phyloP scores from a whole-genome alignment of 2,329 filamentous ascomycete genomes.

The Fusarium buharicum region DNA sequence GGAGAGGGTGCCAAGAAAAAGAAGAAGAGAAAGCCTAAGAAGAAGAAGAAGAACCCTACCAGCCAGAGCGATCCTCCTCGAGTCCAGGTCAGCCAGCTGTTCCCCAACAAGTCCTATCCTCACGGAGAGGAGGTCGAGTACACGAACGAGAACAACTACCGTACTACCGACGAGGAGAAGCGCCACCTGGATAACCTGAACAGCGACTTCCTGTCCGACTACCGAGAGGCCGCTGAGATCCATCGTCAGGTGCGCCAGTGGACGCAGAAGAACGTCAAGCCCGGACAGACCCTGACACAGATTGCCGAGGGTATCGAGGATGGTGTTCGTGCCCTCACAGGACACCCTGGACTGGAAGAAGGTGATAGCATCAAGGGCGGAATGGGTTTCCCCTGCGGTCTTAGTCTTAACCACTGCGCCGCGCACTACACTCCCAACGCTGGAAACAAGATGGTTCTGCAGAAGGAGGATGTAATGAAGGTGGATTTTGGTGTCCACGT shows the following conservation, averaged over 20 bases:
- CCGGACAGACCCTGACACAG: conserved; percentile 81
- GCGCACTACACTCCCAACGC: conserved; percentile 90
- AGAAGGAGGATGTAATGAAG: conserved; percentile 81
- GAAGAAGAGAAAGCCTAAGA: conserved; percentile 86
- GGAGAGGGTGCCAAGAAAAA: conserved; percentile 55
- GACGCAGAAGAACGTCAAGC: conserved; percentile 82
- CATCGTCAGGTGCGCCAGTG: conserved; percentile 88
- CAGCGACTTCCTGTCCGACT: conserved; percentile 81
- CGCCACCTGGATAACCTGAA: conserved; percentile 84
- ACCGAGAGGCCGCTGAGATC: conserved; percentile 86
- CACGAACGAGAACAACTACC: conserved; percentile 77
- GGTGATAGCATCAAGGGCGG: conserved; percentile 82
- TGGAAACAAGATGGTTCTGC: conserved; percentile 80
- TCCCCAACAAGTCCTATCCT: conserved; percentile 77
- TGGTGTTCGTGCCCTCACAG: conserved; percentile 78
- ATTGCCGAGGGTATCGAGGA: conserved; percentile 91
- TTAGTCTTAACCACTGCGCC: conserved; percentile 85
- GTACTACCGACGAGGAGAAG: conserved; percentile 86
- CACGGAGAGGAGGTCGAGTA: conserved; percentile 83
- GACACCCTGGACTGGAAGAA: conserved; percentile 79
- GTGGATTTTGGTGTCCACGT: conserved; percentile 86
- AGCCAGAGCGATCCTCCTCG: conserved; percentile 79
- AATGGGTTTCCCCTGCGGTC: conserved; percentile 86
- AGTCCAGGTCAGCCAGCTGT: conserved; percentile 76
- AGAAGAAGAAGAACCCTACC: conserved; percentile 80